Base-by-base conservation (phyloP, 179 eudicot species). In the Corrigiola litoralis region DNA sequence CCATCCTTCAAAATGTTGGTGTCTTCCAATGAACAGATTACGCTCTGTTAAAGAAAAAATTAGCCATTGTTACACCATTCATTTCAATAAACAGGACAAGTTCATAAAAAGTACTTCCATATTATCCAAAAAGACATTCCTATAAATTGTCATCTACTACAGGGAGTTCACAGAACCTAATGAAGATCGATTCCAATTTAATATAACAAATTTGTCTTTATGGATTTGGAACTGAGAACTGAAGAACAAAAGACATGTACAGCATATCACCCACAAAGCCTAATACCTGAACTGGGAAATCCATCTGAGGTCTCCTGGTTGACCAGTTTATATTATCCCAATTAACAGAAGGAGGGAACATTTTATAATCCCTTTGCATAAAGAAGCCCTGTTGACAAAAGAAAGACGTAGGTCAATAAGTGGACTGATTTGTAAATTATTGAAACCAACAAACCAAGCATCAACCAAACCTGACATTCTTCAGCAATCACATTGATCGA, bases 241-340 rank as follows among this genome's bases (percentile, higher is more conserved):
- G 5, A 12, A 49, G 27, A 23, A 11, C 12, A 42, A 28, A 53
- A 34, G 25, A 18, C 27, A 16, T 24, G 4, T 16, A 29, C 18
- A 20, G 57, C 9, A 32, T 63, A 50, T 41, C 6, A 60, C 16
- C 45, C 46, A 51, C 27, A 31, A 28, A 69, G 38, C 38, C 7
- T 8, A 66, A 48, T 78, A 87, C 98, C 97, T 92, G 98, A 70
- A 92, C 91, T 50, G 98, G 97, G 65, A 92, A 92, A 79, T 92
- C 98, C 95, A 87, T 87, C 71, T 81, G 97, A 11, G 98, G 98
- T 75, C 82, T 85, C 82, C 98, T 90, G 14, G 91, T 82, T 29
- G 87, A 81, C 98, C 98, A 92, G 33, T 84, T 29, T 58, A 92
- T 90, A 52, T 92, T 92, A 1, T 92, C 95, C 98, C 98, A 92